phyloP scores from a whole-genome alignment of 2,329 filamentous ascomycete species.

The Cladosporium phlei region DNA sequence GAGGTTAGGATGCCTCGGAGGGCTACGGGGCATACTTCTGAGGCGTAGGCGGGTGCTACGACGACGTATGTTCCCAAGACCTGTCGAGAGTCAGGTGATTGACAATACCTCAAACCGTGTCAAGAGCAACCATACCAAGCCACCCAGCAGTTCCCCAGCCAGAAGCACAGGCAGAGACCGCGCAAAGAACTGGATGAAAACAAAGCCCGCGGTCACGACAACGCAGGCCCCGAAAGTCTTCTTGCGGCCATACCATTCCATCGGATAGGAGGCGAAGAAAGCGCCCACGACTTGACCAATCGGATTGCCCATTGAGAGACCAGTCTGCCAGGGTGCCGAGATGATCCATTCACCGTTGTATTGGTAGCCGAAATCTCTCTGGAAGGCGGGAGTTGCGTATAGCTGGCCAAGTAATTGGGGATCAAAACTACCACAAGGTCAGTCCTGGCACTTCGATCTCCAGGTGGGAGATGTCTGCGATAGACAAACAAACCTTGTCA shows the following conservation, averaged over 20 bases:
- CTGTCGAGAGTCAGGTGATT: not conserved
- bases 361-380: conserved; percentile 51
- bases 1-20: conserved; percentile 55
- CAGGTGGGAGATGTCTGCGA: too few relatives aligned
- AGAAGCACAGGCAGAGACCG: conserved; percentile 52
- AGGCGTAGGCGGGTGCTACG: conserved; percentile 58
- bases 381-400: conserved; percentile 56
- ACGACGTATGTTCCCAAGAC: conserved; percentile 48
- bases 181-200: conserved; percentile 62
- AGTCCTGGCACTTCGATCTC: too few relatives aligned
- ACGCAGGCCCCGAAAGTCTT: conserved; percentile 29
- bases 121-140: conserved; percentile 50
- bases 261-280: conserved; percentile 35
- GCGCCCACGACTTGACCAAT: conserved; percentile 56
- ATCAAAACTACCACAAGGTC: too few relatives aligned
- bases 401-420: conserved; percentile 61
- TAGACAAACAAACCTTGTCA: conserved; percentile 28
- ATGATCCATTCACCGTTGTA: conserved; percentile 40
- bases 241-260: conserved; percentile 32
- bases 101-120: not conserved
- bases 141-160: conserved; percentile 58
- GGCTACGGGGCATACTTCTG: conserved; percentile 58
- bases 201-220: conserved; percentile 44
- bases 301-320: conserved; percentile 48
- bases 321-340: conserved; percentile 37